Evolutionary conservation across 176 grass and related monocot species (phyloP), one percentile per base, ranked within the genome.

Genomic region (Rhynchospora pubera): DNA sequence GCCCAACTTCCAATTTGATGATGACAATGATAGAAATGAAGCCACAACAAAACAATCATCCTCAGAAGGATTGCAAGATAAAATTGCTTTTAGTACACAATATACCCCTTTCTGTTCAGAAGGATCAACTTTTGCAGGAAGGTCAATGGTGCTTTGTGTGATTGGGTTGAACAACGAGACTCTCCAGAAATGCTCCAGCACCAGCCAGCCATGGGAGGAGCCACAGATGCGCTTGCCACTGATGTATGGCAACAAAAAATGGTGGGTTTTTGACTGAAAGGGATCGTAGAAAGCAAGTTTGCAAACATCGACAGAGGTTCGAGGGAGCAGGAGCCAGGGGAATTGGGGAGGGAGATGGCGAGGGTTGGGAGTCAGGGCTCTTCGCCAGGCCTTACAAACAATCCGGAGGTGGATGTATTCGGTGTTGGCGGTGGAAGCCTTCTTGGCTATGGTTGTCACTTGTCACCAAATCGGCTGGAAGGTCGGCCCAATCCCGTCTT

Each of bases 271-370:
- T 11, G 58, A 81, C 8, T 34, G 42, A 22, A 62, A 63, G 78
- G 64, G 19, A 81, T 64, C 78, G 46, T 65, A 81, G 34, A 81
- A 81, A 23, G 34, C 14, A 71, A 71, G 67, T 47, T 48, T 39
- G 34, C 34, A 39, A 39, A 39, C 34, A 39, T 39, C 34, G 34
- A 5, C 34, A 39, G 34, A 5, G 34, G 34, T 39, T 39, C 34
- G 34, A 39, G 78, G 78, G 5, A 64, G 78, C 42, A 62, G 9
- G 21, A 81, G 78, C 78, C 78, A 64, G 3, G 39, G 39, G 44
- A n/a, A 11, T 24, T 50, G 11, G 23, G 1, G 9, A 81, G 34
- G 34, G 34, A 81, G 57, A 81, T 81, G 78, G 57, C n/a, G 39
- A 8, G 78, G 57, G 9, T 9, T 23, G 8, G 58, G 59, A 60